Evolutionary conservation across 768 basidiomycete genomes (phyloP).

Genomic region (Lentinula boryana): DNA sequence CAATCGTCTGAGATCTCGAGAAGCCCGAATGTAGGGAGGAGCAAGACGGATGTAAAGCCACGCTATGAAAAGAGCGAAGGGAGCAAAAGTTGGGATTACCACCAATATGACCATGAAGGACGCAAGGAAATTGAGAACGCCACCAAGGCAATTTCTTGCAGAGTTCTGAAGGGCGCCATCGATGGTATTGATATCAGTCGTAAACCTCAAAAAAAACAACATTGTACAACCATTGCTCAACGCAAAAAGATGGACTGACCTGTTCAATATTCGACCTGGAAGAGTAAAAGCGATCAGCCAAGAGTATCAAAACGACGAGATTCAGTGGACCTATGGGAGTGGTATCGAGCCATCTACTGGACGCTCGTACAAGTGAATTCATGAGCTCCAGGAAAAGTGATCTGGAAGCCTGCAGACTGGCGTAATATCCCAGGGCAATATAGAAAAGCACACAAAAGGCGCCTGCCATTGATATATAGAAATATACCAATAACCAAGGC

Average conservation of each 20-base stretch:
- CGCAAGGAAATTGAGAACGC: slow-evolving; percentile 53
- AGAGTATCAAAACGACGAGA: slow-evolving; percentile 10
- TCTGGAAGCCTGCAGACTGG: slow-evolving; percentile 62
- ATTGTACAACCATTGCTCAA: neutral
- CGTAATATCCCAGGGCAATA: slow-evolving; percentile 61
- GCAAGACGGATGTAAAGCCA: slow-evolving; percentile 63
- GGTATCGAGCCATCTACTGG: slow-evolving; percentile 65
- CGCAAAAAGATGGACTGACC: neutral
- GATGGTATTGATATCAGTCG: slow-evolving; percentile 69
- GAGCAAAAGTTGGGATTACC: slow-evolving; percentile 58
- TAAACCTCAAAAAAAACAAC: slow-evolving; percentile 37
- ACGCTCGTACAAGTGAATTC: slow-evolving; percentile 51
- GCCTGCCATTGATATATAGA: slow-evolving; percentile 55
- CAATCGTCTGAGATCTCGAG: slow-evolving; percentile 61
- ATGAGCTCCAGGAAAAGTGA: slow-evolving; percentile 53
- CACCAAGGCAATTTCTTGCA: slow-evolving; percentile 46
- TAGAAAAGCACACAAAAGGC: slow-evolving; percentile 47
- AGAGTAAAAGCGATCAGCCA: neutral
- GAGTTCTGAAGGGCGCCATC: slow-evolving; percentile 59
- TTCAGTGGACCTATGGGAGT: slow-evolving; percentile 76
- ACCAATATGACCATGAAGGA: slow-evolving; percentile 61
- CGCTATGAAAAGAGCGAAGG: slow-evolving; percentile 62
- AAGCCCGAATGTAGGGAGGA: slow-evolving; percentile 52
- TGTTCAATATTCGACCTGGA: slow-evolving; percentile 2
- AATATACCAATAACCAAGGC: slow-evolving; percentile 63